phyloP scores from a whole-genome alignment of 352 stramenopile species.

The Phytophthora cryptogea region DNA sequence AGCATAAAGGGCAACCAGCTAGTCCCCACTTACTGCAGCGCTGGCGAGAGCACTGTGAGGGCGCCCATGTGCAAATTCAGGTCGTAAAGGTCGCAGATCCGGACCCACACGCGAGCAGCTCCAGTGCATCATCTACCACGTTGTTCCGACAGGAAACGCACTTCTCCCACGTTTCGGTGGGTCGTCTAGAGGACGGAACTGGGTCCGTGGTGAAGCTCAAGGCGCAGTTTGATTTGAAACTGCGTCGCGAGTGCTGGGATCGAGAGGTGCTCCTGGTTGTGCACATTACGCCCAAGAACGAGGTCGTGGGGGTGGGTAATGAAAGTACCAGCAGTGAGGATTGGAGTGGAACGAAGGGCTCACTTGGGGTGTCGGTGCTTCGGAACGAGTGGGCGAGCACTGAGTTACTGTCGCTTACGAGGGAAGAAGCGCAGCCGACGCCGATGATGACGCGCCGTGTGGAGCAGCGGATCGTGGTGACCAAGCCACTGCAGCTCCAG shows the following conservation, averaged over 20 bases:
- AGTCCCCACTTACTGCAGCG: slow-evolving; percentile 25
- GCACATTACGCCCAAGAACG: slow-evolving; percentile 45
- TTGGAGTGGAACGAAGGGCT: slow-evolving; percentile 2
- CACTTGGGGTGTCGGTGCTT: slow-evolving; percentile 25
- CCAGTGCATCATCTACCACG: slow-evolving; percentile 24
- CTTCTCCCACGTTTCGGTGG: slow-evolving; percentile 36
- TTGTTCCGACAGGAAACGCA: slow-evolving; percentile 71
- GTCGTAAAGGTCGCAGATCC: slow-evolving; percentile 34
- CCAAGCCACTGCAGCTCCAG: slow-evolving; percentile 62
- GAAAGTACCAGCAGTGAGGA: not conserved
- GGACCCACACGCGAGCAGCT: slow-evolving; percentile 19
- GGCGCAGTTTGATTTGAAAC: slow-evolving; percentile 59
- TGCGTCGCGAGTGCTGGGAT: slow-evolving; percentile 66
- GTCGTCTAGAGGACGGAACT: slow-evolving; percentile 2
- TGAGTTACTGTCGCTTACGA: slow-evolving; percentile 50
- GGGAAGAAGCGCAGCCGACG: slow-evolving; percentile 45
- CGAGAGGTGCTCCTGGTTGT: slow-evolving; percentile 56
- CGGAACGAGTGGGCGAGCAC: slow-evolving; percentile 40
- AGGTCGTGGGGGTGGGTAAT: slow-evolving; percentile 15
- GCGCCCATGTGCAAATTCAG: slow-evolving; percentile 56
- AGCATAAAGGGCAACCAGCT: not conserved
- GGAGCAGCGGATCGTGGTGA: slow-evolving; percentile 53
- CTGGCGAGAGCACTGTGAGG: slow-evolving; percentile 51
- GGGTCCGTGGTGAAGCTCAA: slow-evolving; percentile 33
- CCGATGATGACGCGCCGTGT: slow-evolving; percentile 49